These are phyloP conservation scores for Ramularia collo-cygni DNA, from an alignment of 2,329 filamentous ascomycete species.

Conservation along the genomic window DNA sequence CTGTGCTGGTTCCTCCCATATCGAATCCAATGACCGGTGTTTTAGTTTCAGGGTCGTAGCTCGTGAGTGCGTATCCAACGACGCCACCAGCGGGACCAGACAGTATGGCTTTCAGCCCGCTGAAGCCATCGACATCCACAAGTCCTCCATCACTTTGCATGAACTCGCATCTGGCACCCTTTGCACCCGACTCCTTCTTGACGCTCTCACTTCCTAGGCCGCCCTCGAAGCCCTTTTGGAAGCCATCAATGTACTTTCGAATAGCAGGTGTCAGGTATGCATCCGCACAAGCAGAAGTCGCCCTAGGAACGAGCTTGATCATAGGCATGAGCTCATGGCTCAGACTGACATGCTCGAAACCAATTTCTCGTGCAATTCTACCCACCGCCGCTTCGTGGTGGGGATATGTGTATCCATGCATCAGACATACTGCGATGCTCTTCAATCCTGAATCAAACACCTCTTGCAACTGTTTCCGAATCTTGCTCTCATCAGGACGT, in stretches of 20 bases:
- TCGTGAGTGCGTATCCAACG: constrained; percentile 86
- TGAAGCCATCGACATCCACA: constrained; percentile 71
- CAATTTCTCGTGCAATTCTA: constrained; percentile 68
- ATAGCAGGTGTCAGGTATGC: constrained; percentile 76
- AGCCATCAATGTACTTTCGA: constrained; percentile 68
- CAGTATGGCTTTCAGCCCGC: constrained; percentile 75
- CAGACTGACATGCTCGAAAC: constrained; percentile 74
- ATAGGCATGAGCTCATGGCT: constrained; percentile 80
- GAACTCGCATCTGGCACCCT: constrained; percentile 80
- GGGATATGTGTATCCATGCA: constrained; percentile 89
- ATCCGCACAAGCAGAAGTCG: constrained; percentile 71
- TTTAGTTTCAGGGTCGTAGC: constrained; percentile 74
- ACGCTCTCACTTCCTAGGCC: constrained; percentile 72
- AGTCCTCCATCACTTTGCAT: constrained; percentile 81
- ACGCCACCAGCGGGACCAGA: constrained; percentile 91
- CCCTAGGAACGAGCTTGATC: constrained; percentile 73
- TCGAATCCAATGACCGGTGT: constrained; percentile 90
- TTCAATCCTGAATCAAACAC: constrained; percentile 65
- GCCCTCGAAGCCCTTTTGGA: constrained; percentile 72
- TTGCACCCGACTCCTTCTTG: constrained; percentile 55
- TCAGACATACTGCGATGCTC: constrained; percentile 82
- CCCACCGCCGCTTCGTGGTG: constrained; percentile 76
- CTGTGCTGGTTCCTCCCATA: constrained; percentile 90
- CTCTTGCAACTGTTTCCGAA: constrained; percentile 55
- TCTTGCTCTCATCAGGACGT: constrained; percentile 51